A percentile compares a stretch with the other conserved stretches of the same genome.
phyloP scores from a whole-genome alignment of 108 stramenopile species.

The Cylindrotheca fusiformis region DNA sequence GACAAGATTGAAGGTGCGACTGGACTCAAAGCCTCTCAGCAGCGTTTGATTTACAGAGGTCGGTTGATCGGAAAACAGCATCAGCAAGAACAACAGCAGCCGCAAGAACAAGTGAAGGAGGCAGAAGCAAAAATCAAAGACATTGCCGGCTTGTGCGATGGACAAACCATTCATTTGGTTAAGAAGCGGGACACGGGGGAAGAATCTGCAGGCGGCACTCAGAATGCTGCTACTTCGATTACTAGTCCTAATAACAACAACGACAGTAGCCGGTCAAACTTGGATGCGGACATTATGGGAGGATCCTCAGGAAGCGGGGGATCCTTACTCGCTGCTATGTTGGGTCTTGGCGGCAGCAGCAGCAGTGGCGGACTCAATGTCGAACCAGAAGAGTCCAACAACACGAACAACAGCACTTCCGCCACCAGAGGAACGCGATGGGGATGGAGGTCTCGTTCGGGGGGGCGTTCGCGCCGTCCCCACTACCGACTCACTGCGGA shows the following conservation, averaged over 20 bases:
- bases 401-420: not conserved
- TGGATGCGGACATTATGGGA: not conserved
- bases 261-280: not conserved
- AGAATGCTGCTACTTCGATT: not conserved
- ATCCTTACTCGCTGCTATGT: constrained; percentile 30
- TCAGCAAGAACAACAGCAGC: not conserved
- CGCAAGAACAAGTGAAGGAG: too few species aligned
- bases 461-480: constrained; percentile 26
- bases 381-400: not conserved
- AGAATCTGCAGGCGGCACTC: not conserved
- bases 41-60: constrained; percentile 83
- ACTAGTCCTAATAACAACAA: constrained; percentile 2
- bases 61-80: constrained; percentile 43
- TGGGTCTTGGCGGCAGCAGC: constrained; percentile 26
- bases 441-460: not conserved
- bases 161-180: constrained; percentile 87
- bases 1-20: constrained; percentile 58
- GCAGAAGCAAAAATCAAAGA: constrained; percentile 56
- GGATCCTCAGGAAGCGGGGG: constrained; percentile 9
- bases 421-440: constrained; percentile 1
- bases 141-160: constrained; percentile 72
- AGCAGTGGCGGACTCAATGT: not conserved
- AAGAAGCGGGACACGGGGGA: constrained; percentile 34
- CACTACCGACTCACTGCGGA: constrained; percentile 59
- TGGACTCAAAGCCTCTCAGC: constrained; percentile 68